A percentile compares a stretch with the other conserved stretches of the same genome.
phyloP scores from a whole-genome alignment of 768 basidiomycete genomes.

The Paxillus involutus region DNA sequence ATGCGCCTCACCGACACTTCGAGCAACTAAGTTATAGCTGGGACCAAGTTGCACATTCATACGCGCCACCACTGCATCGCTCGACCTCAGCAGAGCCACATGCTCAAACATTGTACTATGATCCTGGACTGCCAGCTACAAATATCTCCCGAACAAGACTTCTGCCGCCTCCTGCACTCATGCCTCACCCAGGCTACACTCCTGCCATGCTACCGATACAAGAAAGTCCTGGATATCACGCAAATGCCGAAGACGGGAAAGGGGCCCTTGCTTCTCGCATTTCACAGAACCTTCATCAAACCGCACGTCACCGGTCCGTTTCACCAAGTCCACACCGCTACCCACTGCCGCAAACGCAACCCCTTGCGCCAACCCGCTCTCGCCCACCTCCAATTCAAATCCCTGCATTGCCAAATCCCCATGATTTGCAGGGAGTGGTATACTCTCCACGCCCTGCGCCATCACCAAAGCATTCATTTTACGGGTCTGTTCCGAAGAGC shows the following conservation, averaged over 20 bases:
- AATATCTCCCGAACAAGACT: constrained; percentile 19
- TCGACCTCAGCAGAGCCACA: constrained; percentile 53
- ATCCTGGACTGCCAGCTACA: constrained; percentile 37
- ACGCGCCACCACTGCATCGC: constrained; percentile 41
- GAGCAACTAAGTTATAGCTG: constrained; percentile 14
- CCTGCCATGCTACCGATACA: constrained; percentile 13
- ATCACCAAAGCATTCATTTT: constrained; percentile 60
- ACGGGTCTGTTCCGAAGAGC: constrained; percentile 25
- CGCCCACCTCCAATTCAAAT: constrained; percentile 25
- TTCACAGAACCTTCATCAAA: constrained; percentile 55
- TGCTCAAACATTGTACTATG: constrained; percentile 29
- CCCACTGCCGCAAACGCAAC: constrained; percentile 33
- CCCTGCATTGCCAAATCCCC: constrained; percentile 26
- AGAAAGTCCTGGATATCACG: constrained; percentile 12
- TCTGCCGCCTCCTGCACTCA: constrained; percentile 29
- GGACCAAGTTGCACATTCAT: constrained; percentile 24
- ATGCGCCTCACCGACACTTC: constrained; percentile 5
- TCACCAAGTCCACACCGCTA: constrained; percentile 62
- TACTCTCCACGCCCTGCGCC: constrained; percentile 69
- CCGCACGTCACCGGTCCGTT: constrained; percentile 58
- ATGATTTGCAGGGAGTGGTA: constrained; percentile 39
- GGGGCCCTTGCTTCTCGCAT: constrained; percentile 60
- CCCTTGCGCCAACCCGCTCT: constrained; percentile 5
- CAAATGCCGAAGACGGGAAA: constrained; percentile 55
- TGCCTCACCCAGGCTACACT: constrained; percentile 17